These are phyloP conservation scores for Cryphonectria japonica DNA, from an alignment of 2,329 filamentous ascomycete genomes.

Conservation along the genomic window DNA sequence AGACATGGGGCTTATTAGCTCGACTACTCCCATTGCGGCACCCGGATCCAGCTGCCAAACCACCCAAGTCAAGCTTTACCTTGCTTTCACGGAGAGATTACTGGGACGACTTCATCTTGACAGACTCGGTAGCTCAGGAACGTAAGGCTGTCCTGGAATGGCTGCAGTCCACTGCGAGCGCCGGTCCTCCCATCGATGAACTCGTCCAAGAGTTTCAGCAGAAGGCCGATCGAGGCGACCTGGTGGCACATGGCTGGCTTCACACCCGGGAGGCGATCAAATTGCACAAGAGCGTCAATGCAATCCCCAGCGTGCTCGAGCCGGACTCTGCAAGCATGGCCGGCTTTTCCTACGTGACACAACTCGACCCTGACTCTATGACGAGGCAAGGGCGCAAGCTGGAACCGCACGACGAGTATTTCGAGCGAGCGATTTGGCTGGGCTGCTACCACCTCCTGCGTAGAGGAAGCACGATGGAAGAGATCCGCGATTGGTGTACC, in stretches of 20 bases:
- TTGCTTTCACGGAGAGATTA: slow-evolving; percentile 40
- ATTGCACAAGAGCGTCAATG: slow-evolving; percentile 78
- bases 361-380: slow-evolving; percentile 90
- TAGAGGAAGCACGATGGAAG: slow-evolving; percentile 73
- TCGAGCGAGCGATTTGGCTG: slow-evolving; percentile 89
- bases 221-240: slow-evolving; percentile 76
- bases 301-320: slow-evolving; percentile 67
- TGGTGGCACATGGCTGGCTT: slow-evolving; percentile 88
- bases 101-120: slow-evolving; percentile 75
- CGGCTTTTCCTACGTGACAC: slow-evolving; percentile 70
- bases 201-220: slow-evolving; percentile 77
- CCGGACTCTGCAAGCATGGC: slow-evolving; percentile 61
- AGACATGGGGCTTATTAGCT: slow-evolving; percentile 87
- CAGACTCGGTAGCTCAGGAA: slow-evolving; percentile 75
- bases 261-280: slow-evolving; percentile 92
- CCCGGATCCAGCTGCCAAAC: slow-evolving; percentile 42
- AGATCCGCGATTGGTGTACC: slow-evolving; percentile 83
- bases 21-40: slow-evolving; percentile 75
- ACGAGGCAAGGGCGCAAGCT: slow-evolving; percentile 76
- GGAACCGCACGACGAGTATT: slow-evolving; percentile 82
- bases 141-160: slow-evolving; percentile 81
- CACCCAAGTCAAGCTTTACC: slow-evolving; percentile 31
- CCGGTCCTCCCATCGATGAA: slow-evolving; percentile 72
- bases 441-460: slow-evolving; percentile 93
- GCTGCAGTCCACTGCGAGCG: slow-evolving; percentile 77